Conservation (phyloP, 2,329 filamentous ascomycete genomes). For the Bipolaris gigantea region DNA sequence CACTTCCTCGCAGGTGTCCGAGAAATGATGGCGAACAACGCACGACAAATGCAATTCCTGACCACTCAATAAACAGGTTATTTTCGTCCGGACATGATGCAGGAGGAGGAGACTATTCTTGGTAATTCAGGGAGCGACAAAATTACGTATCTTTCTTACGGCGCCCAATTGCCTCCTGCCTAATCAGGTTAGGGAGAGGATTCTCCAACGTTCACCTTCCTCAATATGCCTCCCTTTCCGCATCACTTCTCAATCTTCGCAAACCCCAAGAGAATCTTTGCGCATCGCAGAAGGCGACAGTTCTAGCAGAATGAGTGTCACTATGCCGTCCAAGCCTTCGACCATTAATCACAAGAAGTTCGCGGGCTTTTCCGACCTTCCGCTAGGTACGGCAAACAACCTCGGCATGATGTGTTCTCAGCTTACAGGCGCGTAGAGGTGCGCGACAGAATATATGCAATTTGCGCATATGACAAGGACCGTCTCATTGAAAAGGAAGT, state of each 20-base stretch:
- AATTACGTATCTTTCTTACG: slow-evolving; percentile 11
- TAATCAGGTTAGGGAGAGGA: slow-evolving; percentile 4
- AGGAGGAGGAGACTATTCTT: background rate
- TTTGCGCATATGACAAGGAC: slow-evolving; percentile 9
- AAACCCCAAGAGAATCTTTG: slow-evolving; percentile 7
- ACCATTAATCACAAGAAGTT: slow-evolving; percentile 4
- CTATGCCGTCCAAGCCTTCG: slow-evolving; percentile 9
- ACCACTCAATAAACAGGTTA: background rate
- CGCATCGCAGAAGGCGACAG: slow-evolving; percentile 1
- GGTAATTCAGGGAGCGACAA: background rate
- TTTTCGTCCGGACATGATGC: background rate
- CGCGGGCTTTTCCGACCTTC: slow-evolving; percentile 11
- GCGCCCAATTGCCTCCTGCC: slow-evolving; percentile 9
- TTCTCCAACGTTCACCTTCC: slow-evolving; percentile 7
- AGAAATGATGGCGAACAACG: background rate
- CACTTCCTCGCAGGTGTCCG: background rate
- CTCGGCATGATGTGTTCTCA: slow-evolving; percentile 7
- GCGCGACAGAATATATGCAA: slow-evolving; percentile 13
- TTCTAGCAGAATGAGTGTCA: slow-evolving; percentile 2
- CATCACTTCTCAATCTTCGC: background rate
- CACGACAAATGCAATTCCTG: background rate
- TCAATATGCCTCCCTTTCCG: slow-evolving; percentile 4
- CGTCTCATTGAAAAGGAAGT: slow-evolving; percentile 12
- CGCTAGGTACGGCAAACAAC: slow-evolving; percentile 10
- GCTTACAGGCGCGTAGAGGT: slow-evolving; percentile 11